These are phyloP conservation scores for Calocera viscosa DNA, from an alignment of 768 basidiomycete genomes.

Conservation along the genomic window DNA sequence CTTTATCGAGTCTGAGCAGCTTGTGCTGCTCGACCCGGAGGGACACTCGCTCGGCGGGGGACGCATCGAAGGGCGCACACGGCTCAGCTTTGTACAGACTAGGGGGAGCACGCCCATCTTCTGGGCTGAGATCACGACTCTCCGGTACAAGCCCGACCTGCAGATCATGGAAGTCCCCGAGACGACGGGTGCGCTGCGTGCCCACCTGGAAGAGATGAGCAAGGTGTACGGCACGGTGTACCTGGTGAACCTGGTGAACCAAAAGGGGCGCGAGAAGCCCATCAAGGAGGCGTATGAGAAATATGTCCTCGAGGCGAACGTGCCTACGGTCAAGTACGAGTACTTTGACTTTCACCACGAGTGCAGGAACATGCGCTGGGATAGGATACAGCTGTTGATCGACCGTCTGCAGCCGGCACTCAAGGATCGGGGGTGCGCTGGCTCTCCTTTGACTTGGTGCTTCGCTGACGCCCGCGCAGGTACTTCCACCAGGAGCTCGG, in stretches of 20 bases:
- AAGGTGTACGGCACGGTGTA: conserved; percentile 62
- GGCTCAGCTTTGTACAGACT: conserved; percentile 79
- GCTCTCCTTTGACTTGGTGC: conserved; percentile 5
- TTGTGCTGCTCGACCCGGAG: conserved; percentile 59
- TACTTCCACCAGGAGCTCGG: conserved; percentile 62
- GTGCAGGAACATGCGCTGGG: conserved; percentile 90
- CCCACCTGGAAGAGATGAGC: conserved; percentile 63
- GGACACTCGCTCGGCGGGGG: conserved; percentile 21
- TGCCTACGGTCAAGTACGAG: conserved; percentile 39
- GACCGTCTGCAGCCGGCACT: conserved; percentile 64
- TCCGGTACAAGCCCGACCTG: conserved; percentile 91
- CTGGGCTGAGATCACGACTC: conserved; percentile 92
- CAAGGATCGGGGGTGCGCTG: conserved; percentile 48
- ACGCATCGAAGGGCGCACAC: conserved; percentile 23
- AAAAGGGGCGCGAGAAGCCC: conserved; percentile 82
- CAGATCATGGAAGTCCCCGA: conserved; percentile 88
- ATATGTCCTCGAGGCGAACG: conserved; percentile 47
- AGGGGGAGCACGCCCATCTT: conserved; percentile 88
- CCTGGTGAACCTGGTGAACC: conserved; percentile 86
- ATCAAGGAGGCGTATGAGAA: conserved; percentile 93
- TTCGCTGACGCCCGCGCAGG: conserved; percentile 29
- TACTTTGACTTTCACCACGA: conserved; percentile 98
- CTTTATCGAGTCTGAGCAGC: conserved; percentile 96
- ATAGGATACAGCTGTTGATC: conserved; percentile 73
- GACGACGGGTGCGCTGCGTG: conserved; percentile 54